Conservation (phyloP, 495 filamentous ascomycete species). For the Penicillium parvum region DNA sequence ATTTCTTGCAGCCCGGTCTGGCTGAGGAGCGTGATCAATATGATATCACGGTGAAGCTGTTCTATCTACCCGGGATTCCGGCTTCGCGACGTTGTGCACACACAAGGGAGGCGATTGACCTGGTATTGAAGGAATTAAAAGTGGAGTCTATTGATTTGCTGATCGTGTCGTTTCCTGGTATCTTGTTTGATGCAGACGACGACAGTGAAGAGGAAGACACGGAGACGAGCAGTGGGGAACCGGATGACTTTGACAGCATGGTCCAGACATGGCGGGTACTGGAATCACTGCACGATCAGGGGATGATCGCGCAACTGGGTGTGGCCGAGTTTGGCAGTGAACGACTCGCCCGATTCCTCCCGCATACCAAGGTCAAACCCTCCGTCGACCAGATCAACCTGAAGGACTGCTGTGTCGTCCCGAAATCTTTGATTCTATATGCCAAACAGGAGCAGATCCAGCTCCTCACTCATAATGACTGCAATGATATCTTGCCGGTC, state of each 20-base stretch:
- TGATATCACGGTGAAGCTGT: slow-evolving; percentile 90
- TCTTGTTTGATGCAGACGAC: slow-evolving; percentile 90
- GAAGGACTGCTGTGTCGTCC: slow-evolving; percentile 93
- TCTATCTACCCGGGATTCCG: slow-evolving; percentile 74
- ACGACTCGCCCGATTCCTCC: slow-evolving; percentile 64
- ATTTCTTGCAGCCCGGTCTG: slow-evolving; percentile 65
- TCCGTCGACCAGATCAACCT: slow-evolving; percentile 95
- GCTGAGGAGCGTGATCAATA: slow-evolving; percentile 76
- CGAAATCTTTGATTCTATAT: slow-evolving; percentile 77
- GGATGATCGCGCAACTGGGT: slow-evolving; percentile 69
- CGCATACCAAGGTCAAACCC: slow-evolving; percentile 65
- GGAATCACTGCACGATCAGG: slow-evolving; percentile 67
- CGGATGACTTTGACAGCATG: slow-evolving; percentile 62
- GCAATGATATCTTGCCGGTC: slow-evolving; percentile 79
- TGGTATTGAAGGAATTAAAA: slow-evolving; percentile 74
- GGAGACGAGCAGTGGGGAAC: slow-evolving; percentile 51
- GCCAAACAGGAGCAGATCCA: slow-evolving; percentile 84
- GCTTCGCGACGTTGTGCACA: slow-evolving; percentile 57
- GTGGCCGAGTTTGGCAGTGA: slow-evolving; percentile 87
- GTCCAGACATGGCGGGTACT: slow-evolving; percentile 65
- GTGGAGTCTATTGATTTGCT: slow-evolving; percentile 77
- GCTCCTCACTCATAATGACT: slow-evolving; percentile 90
- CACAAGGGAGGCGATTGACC: slow-evolving; percentile 67
- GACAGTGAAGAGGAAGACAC: slow-evolving; percentile 66
- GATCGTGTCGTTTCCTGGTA: slow-evolving; percentile 87